phyloP scores from a whole-genome alignment of 1,284 basidiomycete genomes.

The Violaceomyces palustris region DNA sequence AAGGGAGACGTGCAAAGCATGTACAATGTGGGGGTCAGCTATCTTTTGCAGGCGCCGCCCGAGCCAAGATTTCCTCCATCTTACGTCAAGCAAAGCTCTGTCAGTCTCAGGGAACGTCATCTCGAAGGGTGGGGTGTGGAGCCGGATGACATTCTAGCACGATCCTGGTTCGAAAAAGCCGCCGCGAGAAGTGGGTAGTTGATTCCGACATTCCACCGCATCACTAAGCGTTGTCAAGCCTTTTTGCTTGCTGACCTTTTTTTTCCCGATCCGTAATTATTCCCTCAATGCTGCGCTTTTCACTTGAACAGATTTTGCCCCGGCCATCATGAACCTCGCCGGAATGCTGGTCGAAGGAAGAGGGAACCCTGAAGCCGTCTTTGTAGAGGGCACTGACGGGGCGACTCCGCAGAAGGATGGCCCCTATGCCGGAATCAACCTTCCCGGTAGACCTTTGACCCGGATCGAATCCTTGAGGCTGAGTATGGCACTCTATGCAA shows the following conservation, averaged over 20 bases:
- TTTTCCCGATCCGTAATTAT: too few relatives aligned
- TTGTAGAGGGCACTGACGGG: too few relatives aligned
- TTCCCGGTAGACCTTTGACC: too few relatives aligned
- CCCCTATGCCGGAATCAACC: too few relatives aligned
- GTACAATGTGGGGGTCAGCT: constrained; percentile 39
- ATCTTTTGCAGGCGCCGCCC: constrained; percentile 9
- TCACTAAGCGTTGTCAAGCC: too few relatives aligned
- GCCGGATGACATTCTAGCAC: constrained; percentile 31
- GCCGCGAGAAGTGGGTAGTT: constrained; percentile 6
- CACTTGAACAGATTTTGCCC: constrained; percentile 8
- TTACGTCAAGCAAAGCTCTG: too few relatives aligned
- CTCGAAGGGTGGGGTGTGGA: constrained; percentile 27
- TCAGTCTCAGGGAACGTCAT: constrained; percentile 28
- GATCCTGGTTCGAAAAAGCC: constrained; percentile 35
- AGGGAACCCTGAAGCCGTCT: constrained; percentile 1
- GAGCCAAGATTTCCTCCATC: not conserved
- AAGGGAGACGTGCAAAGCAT: constrained; percentile 39
- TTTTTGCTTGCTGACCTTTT: too few relatives aligned
- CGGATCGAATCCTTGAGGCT: not conserved
- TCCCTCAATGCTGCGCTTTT: too few relatives aligned
- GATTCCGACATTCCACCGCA: too few relatives aligned
- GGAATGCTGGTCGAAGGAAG: constrained; percentile 9
- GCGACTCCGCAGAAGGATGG: too few relatives aligned
- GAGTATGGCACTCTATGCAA: not conserved
- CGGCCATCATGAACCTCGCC: constrained; percentile 21